Evolutionary conservation across 2,329 filamentous ascomycete species (phyloP).

Genomic region (Corynespora cassiicola): DNA sequence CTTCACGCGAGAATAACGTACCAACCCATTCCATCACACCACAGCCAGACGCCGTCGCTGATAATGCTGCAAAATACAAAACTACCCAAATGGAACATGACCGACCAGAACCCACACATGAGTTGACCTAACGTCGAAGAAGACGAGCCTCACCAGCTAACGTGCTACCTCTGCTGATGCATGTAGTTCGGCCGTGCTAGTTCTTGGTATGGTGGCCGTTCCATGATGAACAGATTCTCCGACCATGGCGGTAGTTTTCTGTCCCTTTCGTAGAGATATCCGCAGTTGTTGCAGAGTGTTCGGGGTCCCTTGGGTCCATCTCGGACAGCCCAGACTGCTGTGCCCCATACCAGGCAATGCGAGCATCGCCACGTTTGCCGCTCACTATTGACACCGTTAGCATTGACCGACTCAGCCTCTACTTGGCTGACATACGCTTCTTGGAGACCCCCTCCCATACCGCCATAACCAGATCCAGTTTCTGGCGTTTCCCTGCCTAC

Average conservation of each 20-base stretch:
- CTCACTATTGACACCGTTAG: slow-evolving; percentile 60
- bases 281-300: slow-evolving; percentile 92
- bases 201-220: slow-evolving; percentile 45
- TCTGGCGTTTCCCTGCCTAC: slow-evolving; percentile 84
- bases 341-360: slow-evolving; percentile 88
- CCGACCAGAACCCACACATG: background rate
- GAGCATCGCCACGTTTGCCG: slow-evolving; percentile 83
- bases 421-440: slow-evolving; percentile 46
- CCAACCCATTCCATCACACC: slow-evolving; percentile 5
- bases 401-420: too few relatives aligned
- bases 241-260: slow-evolving; percentile 81
- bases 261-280: slow-evolving; percentile 85
- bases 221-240: slow-evolving; percentile 67
- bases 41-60: slow-evolving; percentile 26
- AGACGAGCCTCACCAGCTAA: too few relatives aligned
- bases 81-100: background rate
- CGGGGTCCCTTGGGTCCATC: slow-evolving; percentile 86
- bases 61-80: slow-evolving; percentile 24
- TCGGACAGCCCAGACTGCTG: slow-evolving; percentile 91
- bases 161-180: too few relatives aligned
- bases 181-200: too few relatives aligned
- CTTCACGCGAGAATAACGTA: too few relatives aligned
- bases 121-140: too few relatives aligned
- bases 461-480: slow-evolving; percentile 70
- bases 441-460: slow-evolving; percentile 65